Conservation (phyloP, 1,284 basidiomycete species). For the Marasmius oreades region DNA sequence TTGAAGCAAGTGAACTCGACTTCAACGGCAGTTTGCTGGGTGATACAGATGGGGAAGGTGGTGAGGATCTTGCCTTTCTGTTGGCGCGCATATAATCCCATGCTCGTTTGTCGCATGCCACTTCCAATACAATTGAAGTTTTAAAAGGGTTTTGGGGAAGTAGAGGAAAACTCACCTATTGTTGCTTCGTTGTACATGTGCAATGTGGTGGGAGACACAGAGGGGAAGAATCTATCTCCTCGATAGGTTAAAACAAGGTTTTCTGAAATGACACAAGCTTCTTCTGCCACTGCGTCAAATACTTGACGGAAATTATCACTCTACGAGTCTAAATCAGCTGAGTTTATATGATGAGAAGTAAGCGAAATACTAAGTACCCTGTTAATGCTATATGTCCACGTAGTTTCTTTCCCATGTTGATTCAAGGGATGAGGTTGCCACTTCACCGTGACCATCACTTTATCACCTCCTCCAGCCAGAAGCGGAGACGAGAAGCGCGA, state of each 20-base stretch:
- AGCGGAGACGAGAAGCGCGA: conserved; percentile 21
- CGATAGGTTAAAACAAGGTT: conserved; percentile 57
- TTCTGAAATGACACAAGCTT: conserved; percentile 43
- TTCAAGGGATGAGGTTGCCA: conserved; percentile 65
- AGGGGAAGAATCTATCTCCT: conserved; percentile 59
- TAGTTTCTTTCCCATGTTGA: conserved; percentile 30
- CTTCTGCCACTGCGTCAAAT: conserved; percentile 61
- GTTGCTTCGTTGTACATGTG: conserved; percentile 64
- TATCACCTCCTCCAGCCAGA: conserved; percentile 30
- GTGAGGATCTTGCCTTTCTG: conserved; percentile 18
- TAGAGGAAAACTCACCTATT: conserved; percentile 43
- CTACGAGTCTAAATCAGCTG: conserved; percentile 29
- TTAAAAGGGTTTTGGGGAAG: conserved; percentile 3
- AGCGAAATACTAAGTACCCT: conserved; percentile 37
- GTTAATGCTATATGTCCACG: conserved; percentile 52
- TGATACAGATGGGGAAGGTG: conserved; percentile 9
- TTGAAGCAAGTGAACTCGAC: conserved; percentile 17
- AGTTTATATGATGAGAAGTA: background rate
- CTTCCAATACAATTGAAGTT: conserved; percentile 30
- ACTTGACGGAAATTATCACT: conserved; percentile 57
- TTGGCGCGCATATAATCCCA: conserved; percentile 56
- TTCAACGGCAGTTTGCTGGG: conserved; percentile 9
- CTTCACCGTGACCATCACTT: conserved; percentile 48
- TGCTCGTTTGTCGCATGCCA: conserved; percentile 59
- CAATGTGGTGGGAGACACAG: conserved; percentile 61